A percentile compares a stretch with the other conserved stretches of the same genome.
Conservation (phyloP, 1,284 basidiomycete genomes). For the Apiotrichum siamense region DNA sequence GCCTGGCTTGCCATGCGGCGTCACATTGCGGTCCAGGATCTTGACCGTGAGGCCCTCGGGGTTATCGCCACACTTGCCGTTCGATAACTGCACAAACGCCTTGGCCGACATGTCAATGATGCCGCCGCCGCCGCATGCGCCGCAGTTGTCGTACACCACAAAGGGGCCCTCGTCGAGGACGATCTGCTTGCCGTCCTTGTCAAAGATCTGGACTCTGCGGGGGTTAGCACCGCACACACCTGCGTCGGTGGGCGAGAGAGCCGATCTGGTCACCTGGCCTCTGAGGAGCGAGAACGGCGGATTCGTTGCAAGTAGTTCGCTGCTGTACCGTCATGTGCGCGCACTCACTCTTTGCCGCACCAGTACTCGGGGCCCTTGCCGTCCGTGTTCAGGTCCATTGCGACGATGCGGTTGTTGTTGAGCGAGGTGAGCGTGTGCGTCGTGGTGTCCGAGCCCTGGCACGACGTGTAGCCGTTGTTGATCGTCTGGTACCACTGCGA, state of each 20-base stretch:
- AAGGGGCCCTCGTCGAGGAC: slow-evolving; percentile 31
- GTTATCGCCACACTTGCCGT: slow-evolving; percentile 22
- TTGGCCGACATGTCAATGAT: slow-evolving; percentile 32
- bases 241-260: no score
- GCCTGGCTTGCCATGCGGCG: neutral
- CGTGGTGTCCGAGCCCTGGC: slow-evolving; percentile 8
- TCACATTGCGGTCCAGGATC: slow-evolving; percentile 21
- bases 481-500: slow-evolving; percentile 12
- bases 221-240: no score
- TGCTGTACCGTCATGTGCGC: neutral
- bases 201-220: slow-evolving; percentile 19
- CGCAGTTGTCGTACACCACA: slow-evolving; percentile 35
- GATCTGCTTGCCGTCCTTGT: slow-evolving; percentile 17
- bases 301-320: no score
- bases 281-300: no score
- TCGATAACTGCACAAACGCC: slow-evolving; percentile 12
- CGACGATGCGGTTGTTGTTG: slow-evolving; percentile 14
- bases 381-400: slow-evolving; percentile 17
- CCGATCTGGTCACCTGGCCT: no score
- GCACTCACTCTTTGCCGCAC: slow-evolving; percentile 20
- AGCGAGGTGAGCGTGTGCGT: slow-evolving; percentile 6
- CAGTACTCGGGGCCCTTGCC: slow-evolving; percentile 20
- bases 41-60: slow-evolving; percentile 25
- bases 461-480: slow-evolving; percentile 12
- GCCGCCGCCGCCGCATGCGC: slow-evolving; percentile 18